These are phyloP conservation scores for Tuber microsphaerosporum DNA, from an alignment of 495 filamentous ascomycete species.

Conservation along the genomic window DNA sequence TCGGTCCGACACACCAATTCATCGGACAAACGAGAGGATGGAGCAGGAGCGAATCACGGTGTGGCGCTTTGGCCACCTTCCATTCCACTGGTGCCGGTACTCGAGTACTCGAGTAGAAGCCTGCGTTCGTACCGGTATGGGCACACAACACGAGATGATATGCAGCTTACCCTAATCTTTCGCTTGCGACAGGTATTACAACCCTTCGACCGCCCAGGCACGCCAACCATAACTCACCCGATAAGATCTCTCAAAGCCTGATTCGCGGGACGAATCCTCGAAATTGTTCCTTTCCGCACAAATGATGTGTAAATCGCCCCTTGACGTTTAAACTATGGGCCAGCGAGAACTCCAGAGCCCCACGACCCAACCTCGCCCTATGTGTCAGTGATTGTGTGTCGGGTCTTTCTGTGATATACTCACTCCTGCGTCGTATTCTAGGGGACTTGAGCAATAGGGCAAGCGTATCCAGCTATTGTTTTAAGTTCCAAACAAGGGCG, in stretches of 20 bases:
- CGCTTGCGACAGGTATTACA: constrained; percentile 2
- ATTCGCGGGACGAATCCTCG: not conserved
- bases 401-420: not conserved
- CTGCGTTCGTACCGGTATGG: not conserved
- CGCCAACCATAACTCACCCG: constrained; percentile 1
- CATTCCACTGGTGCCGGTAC: not conserved
- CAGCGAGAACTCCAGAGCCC: not conserved
- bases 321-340: not conserved
- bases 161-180: not conserved
- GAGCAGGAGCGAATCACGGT: not conserved
- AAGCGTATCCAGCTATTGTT: not conserved
- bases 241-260: not conserved
- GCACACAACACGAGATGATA: not conserved
- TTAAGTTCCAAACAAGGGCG: not conserved
- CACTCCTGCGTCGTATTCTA: not conserved
- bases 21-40: not conserved
- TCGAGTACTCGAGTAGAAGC: not conserved
- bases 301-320: not conserved
- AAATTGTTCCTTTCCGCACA: not conserved
- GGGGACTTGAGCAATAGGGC: not conserved
- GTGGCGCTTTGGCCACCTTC: not conserved
- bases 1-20: not conserved
- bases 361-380: too few relatives aligned
- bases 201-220: not conserved
- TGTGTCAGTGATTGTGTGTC: too few relatives aligned